Evolutionary conservation across 257 asterid species (phyloP).

Genomic region (Asclepias syriaca): DNA sequence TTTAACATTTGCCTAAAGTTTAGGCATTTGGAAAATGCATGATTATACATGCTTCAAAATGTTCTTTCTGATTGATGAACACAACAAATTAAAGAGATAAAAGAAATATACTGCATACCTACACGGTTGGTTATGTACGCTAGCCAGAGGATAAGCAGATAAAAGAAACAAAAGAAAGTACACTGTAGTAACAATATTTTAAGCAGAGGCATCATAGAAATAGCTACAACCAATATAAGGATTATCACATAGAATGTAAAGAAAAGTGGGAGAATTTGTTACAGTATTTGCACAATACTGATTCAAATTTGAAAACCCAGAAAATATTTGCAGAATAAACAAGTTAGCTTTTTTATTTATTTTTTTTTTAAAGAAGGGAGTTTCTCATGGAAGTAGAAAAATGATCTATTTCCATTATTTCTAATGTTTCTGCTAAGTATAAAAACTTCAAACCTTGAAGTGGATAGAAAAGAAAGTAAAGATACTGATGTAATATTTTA

Average conservation of each 20-base stretch:
- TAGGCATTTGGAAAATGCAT: background rate
- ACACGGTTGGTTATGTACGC: background rate
- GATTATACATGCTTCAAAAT: background rate
- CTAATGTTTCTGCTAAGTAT: background rate
- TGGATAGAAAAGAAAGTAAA: background rate
- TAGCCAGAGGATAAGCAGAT: background rate
- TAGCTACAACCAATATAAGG: background rate
- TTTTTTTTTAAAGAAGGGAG: background rate
- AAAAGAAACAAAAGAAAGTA: background rate
- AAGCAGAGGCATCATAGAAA: background rate
- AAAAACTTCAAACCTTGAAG: background rate
- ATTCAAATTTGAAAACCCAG: background rate
- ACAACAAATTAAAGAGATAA: no score
- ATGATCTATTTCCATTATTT: background rate
- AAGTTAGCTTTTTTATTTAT: background rate
- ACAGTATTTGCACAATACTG: background rate
- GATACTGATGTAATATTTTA: background rate
- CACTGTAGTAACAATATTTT: background rate
- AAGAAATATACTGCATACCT: background rate
- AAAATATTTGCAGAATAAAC: background rate
- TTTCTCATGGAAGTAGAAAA: slow-evolving; percentile 3
- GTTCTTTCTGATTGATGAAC: background rate
- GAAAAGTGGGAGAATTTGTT: background rate
- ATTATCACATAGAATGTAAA: background rate
- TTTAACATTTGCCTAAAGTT: background rate